Evolutionary conservation across 257 asterid genomes (phyloP).

Genomic region (Voacanga thouarsii): DNA sequence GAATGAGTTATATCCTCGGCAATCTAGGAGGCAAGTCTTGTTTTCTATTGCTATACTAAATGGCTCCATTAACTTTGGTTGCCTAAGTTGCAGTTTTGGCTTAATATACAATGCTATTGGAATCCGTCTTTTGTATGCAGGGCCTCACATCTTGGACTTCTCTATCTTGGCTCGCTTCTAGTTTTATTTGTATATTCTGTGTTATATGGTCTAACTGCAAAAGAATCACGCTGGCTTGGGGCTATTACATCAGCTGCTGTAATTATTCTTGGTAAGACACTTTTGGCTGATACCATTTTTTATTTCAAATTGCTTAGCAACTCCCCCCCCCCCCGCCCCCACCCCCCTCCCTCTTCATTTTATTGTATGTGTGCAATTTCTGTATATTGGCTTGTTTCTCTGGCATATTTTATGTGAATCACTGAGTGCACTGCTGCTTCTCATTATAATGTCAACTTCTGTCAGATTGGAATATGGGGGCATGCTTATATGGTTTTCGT

Average conservation of each 20-base stretch:
- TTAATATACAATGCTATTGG: neutral
- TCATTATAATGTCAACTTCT: slow-evolving; percentile 10
- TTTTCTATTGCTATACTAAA: neutral
- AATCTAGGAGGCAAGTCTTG: slow-evolving; percentile 70
- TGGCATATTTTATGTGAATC: neutral
- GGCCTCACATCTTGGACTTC: slow-evolving; percentile 96
- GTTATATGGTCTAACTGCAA: slow-evolving; percentile 95
- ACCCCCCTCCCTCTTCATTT: too few relatives aligned
- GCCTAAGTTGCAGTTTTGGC: neutral
- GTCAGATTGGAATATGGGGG: slow-evolving; percentile 97
- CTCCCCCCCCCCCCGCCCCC: too few relatives aligned
- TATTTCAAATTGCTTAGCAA: slow-evolving; percentile 7
- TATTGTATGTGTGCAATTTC: neutral
- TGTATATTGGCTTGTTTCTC: neutral
- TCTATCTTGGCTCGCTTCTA: slow-evolving; percentile 82
- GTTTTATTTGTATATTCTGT: slow-evolving; percentile 89
- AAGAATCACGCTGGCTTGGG: slow-evolving; percentile 98
- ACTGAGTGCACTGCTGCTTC: slow-evolving; percentile 4
- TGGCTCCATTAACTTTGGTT: neutral
- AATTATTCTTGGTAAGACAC: slow-evolving; percentile 79
- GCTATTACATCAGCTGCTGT: slow-evolving; percentile 95
- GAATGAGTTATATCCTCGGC: slow-evolving; percentile 89
- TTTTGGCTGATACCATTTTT: slow-evolving; percentile 9
- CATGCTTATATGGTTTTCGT: slow-evolving; percentile 93
- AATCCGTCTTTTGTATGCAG: slow-evolving; percentile 46